Percentiles rank a stretch among this genome's conserved stretches.
Evolutionary conservation across 805 yeast genomes (phyloP).

Genomic region (Schwanniomyces sp.): DNA sequence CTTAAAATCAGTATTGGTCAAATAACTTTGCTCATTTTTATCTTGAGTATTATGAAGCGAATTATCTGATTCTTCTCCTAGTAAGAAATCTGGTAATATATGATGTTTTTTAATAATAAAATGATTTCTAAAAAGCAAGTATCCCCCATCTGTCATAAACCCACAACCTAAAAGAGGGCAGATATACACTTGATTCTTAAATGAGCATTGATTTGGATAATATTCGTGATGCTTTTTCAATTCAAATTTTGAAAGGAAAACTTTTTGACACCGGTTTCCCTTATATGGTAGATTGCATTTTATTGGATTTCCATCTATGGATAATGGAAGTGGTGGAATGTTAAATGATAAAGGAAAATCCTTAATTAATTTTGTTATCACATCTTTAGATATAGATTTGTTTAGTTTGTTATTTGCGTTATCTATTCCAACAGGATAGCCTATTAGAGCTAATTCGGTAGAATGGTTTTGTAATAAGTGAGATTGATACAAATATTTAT

Average conservation of each 20-base stretch:
- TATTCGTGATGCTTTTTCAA: slow-evolving; percentile 15
- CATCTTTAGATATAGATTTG: background rate
- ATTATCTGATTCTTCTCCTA: background rate
- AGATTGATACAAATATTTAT: slow-evolving; percentile 20
- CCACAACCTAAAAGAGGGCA: slow-evolving; percentile 44
- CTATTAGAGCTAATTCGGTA: slow-evolving; percentile 14
- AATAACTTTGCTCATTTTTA: background rate
- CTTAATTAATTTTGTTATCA: slow-evolving; percentile 5
- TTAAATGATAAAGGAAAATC: slow-evolving; percentile 22
- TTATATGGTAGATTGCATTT: slow-evolving; percentile 10
- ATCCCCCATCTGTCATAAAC: slow-evolving; percentile 34
- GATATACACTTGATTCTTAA: slow-evolving; percentile 27
- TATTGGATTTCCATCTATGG: slow-evolving; percentile 16
- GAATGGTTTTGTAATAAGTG: slow-evolving; percentile 25
- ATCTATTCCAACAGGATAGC: slow-evolving; percentile 22
- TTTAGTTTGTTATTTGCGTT: background rate
- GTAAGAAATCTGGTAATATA: slow-evolving; percentile 4
- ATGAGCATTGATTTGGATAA: slow-evolving; percentile 22
- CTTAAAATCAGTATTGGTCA: background rate
- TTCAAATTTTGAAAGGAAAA: slow-evolving; percentile 15
- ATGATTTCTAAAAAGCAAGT: slow-evolving; percentile 28
- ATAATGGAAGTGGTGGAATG: slow-evolving; percentile 21
- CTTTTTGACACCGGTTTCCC: slow-evolving; percentile 12
- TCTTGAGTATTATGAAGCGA: background rate
- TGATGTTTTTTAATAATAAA: slow-evolving; percentile 19